These are phyloP conservation scores for Fusarium sp. DNA, from an alignment of 2,329 filamentous ascomycete species.

Conservation along the genomic window DNA sequence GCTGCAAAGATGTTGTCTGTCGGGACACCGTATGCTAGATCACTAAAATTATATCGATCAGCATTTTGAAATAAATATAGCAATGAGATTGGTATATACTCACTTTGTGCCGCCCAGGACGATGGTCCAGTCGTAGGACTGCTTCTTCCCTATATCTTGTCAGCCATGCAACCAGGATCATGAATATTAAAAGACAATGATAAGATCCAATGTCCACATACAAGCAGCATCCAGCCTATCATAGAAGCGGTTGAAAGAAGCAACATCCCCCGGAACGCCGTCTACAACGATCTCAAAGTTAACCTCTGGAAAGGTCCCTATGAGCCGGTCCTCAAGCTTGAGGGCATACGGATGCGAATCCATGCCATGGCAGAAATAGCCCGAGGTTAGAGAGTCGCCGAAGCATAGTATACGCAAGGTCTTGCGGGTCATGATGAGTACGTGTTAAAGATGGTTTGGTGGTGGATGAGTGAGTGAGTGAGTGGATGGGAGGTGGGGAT, in stretches of 20 bases:
- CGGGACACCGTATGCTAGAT: conserved; percentile 61
- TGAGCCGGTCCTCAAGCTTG: conserved; percentile 63
- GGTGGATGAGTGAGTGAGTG: conserved; percentile 9
- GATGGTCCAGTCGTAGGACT: conserved; percentile 71
- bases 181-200: background rate
- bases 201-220: conserved; percentile 38
- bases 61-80: background rate
- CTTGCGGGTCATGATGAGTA: conserved; percentile 48
- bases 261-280: conserved; percentile 68
- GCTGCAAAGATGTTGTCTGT: conserved; percentile 62
- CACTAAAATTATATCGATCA: conserved; percentile 54
- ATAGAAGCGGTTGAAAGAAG: conserved; percentile 53
- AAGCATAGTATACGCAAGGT: conserved; percentile 73
- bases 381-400: conserved; percentile 75
- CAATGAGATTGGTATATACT: conserved; percentile 24
- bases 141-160: conserved; percentile 40
- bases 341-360: conserved; percentile 68
- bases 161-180: background rate
- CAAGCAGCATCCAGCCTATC: conserved; percentile 55
- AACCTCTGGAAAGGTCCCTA: conserved; percentile 60
- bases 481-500: conserved; percentile 12
- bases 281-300: conserved; percentile 63
- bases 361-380: conserved; percentile 62
- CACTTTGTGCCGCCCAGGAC: conserved; percentile 76
- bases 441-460: background rate